These are phyloP conservation scores for Penicillium sp. DNA, from an alignment of 2,329 filamentous ascomycete species.

Conservation along the genomic window DNA sequence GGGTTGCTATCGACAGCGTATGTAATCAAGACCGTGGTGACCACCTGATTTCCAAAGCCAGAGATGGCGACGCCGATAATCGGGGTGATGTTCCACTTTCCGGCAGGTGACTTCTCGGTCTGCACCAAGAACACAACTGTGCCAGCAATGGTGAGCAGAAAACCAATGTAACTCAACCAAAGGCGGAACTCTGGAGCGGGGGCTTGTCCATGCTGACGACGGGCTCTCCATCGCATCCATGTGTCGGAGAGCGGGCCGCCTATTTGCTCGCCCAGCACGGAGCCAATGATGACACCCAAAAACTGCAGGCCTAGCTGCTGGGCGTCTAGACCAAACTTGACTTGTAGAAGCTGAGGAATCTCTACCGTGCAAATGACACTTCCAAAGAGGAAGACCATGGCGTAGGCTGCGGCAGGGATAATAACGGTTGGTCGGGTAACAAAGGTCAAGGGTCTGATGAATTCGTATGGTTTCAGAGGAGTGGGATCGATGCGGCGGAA, in stretches of 20 bases:
- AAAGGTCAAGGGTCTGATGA: conserved; percentile 50
- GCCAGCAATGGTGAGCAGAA: conserved; percentile 42
- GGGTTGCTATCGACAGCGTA: conserved; percentile 25
- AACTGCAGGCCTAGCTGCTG: conserved; percentile 59
- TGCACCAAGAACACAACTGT: conserved; percentile 55
- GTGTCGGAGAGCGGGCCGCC: conserved; percentile 53
- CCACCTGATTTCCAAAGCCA: conserved; percentile 57
- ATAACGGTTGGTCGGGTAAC: conserved; percentile 46
- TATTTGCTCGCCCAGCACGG: conserved; percentile 56
- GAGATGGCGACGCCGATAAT: conserved; percentile 53
- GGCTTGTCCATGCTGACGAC: conserved; percentile 46
- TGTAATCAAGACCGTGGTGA: conserved; percentile 59
- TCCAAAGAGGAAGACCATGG: conserved; percentile 56
- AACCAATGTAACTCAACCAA: conserved; percentile 15
- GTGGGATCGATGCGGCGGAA: conserved; percentile 51
- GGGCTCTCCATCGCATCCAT: conserved; percentile 54
- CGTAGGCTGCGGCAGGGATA: conserved; percentile 51
- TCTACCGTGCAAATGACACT: conserved; percentile 55
- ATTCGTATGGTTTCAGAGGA: conserved; percentile 48
- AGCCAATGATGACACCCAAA: conserved; percentile 55
- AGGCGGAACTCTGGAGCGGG: conserved; percentile 12
- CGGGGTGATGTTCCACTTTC: conserved; percentile 54
- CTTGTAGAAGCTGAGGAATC: conserved; percentile 55
- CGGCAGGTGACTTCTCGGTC: conserved; percentile 40
- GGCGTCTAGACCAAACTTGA: conserved; percentile 54